Conservation (phyloP, 1,139 yeast genomes). For the Diutina siamensis region DNA sequence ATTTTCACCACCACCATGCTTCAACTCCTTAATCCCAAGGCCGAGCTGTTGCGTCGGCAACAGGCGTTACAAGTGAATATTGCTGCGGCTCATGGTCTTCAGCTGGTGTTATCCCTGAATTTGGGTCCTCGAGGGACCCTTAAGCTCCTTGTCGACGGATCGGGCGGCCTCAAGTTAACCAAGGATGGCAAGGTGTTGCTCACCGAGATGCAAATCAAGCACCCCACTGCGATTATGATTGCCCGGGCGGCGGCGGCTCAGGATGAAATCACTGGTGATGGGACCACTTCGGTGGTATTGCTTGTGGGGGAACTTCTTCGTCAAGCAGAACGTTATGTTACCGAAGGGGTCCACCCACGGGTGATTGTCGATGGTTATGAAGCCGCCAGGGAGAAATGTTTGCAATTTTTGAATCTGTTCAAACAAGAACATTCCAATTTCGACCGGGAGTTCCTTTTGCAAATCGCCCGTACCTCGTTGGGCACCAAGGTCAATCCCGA, state of each 20-base stretch:
- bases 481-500: conserved; percentile 75
- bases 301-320: conserved; percentile 89
- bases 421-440: conserved; percentile 33
- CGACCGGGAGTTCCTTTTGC: conserved; percentile 80
- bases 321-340: conserved; percentile 86
- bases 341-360: conserved; percentile 95
- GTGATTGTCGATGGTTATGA: conserved; percentile 94
- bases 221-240: conserved; percentile 99
- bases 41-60: conserved; percentile 86
- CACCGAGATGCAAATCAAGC: conserved; percentile 96
- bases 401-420: conserved; percentile 58
- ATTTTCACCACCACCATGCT: conserved; percentile 25
- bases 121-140: conserved; percentile 96
- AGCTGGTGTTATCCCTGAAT: conserved; percentile 81
- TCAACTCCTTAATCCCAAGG: conserved; percentile 91
- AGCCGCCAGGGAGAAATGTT: conserved; percentile 65
- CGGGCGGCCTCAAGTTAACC: conserved; percentile 89
- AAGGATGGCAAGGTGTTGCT: conserved; percentile 93
- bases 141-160: conserved; percentile 93
- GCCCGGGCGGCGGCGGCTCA: conserved; percentile 98
- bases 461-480: conserved; percentile 84
- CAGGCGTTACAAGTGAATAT: conserved; percentile 95
- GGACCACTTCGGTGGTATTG: conserved; percentile 94
- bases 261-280: conserved; percentile 98
- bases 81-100: conserved; percentile 94